Base-by-base conservation (phyloP, 2,329 filamentous ascomycete genomes). In the Microdochium nivale region DNA sequence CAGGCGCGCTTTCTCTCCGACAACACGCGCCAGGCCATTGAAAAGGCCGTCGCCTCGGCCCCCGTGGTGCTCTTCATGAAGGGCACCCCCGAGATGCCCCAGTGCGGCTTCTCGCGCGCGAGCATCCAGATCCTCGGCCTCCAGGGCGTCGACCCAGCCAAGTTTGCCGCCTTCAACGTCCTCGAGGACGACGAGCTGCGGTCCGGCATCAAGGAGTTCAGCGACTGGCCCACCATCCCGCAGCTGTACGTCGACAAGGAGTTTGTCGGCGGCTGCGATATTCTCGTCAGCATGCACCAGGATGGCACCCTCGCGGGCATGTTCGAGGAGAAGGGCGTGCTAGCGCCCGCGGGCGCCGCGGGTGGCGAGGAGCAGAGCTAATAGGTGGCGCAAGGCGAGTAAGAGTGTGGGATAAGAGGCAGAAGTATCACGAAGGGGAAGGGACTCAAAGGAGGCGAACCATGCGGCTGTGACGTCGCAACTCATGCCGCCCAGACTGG, bases 21-120 rank as follows among this genome's bases (percentile, higher is more conserved):
- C 60, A 81, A 90, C 65, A 94, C 88, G 11, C 83, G 80, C 55
- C 72, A 82, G 37, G 90, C 91, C 25, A 99, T 99, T 62, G 89
- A 96, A 70, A 89, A 90, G 68, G 92, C 92, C 30, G 86, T 99
- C 16, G 77, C 74, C 24, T 91, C 90, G 1, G 87, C 91, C 0
- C 92, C 92, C 2, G 92, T 99, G 0, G 94, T 99, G 1, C 79
- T 99, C 52, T 99, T 99, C 78, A 99, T 99, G 94, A 99, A 99
- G 77, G 94, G 94, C 54, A 97, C 94, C 1, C 94, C 94, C 53
- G 91, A 96, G 73, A 89, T 83, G 55, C 94, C 94, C 21, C 91
- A 96, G 70, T 99, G 94, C 72, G 94, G 94, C 47, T 99, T 96
- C 78, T 97, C 92, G 53, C 83, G 91, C 62, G 92, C 92, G 51